Evolutionary conservation across 1,139 yeast species (phyloP).

Genomic region (Geotrichum phurueaensis): DNA sequence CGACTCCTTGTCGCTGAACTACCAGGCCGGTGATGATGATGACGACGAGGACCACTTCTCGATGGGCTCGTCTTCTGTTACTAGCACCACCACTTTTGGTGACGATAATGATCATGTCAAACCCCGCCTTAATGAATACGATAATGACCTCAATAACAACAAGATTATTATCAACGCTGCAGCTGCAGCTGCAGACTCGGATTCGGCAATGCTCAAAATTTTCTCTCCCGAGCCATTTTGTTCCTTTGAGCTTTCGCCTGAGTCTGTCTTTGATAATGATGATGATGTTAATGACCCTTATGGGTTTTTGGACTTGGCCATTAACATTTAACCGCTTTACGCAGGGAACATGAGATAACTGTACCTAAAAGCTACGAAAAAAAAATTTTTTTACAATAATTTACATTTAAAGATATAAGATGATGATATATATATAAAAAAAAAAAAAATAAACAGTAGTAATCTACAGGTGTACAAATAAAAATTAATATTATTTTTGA

Average conservation of each 20-base stretch:
- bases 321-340: constrained; percentile 1
- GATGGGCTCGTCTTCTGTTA: background rate
- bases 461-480: background rate
- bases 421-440: background rate
- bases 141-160: background rate
- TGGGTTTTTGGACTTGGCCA: constrained; percentile 8
- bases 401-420: background rate
- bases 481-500: background rate
- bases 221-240: constrained; percentile 7
- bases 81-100: background rate
- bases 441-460: background rate
- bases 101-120: background rate
- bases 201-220: background rate
- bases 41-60: background rate
- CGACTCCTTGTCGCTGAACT: background rate
- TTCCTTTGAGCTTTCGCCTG: constrained; percentile 8
- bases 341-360: background rate
- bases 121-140: background rate
- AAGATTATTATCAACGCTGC: background rate
- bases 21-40: background rate
- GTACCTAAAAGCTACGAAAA: background rate
- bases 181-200: background rate
- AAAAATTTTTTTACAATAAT: background rate
- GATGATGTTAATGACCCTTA: constrained; percentile 1
- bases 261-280: background rate